Percentiles rank a stretch among this genome's conserved stretches.
Evolutionary conservation across 768 basidiomycete genomes (phyloP).

Genomic region (Auricularia sp.): DNA sequence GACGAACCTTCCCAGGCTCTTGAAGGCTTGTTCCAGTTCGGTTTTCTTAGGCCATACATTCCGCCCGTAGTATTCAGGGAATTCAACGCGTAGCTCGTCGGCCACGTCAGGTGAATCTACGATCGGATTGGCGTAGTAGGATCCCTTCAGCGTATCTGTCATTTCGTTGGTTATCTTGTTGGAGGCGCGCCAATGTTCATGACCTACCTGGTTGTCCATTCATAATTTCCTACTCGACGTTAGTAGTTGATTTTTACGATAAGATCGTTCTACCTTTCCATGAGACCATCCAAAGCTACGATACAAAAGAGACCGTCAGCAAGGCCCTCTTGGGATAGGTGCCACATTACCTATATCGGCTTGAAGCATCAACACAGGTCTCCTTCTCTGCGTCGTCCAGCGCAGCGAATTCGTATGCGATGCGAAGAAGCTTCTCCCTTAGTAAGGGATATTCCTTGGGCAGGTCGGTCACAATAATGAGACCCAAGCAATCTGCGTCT

Average conservation of each 20-base stretch:
- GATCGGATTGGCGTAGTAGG: slow-evolving; percentile 85
- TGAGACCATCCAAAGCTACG: slow-evolving; percentile 93
- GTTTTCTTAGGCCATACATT: slow-evolving; percentile 65
- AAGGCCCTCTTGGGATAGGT: not conserved
- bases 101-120: slow-evolving; percentile 56
- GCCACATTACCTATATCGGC: slow-evolving; percentile 57
- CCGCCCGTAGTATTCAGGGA: slow-evolving; percentile 76
- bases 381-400: slow-evolving; percentile 60
- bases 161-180: not conserved
- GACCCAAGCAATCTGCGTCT: slow-evolving; percentile 61
- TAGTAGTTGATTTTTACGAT: not conserved
- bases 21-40: slow-evolving; percentile 83
- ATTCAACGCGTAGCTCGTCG: slow-evolving; percentile 37
- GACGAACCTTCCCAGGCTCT: slow-evolving; percentile 68
- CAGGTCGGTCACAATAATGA: slow-evolving; percentile 74
- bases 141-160: slow-evolving; percentile 78
- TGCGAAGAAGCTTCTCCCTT: slow-evolving; percentile 60
- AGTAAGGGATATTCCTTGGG: slow-evolving; percentile 52
- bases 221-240: slow-evolving; percentile 71
- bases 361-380: slow-evolving; percentile 59
- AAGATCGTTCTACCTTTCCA: slow-evolving; percentile 54
- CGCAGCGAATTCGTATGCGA: slow-evolving; percentile 66
- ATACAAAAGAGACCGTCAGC: not conserved
- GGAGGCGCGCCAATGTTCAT: not conserved
- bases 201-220: slow-evolving; percentile 72